Base-by-base conservation (phyloP, 208 protist genomes). In the Hexamita inflata region DNA sequence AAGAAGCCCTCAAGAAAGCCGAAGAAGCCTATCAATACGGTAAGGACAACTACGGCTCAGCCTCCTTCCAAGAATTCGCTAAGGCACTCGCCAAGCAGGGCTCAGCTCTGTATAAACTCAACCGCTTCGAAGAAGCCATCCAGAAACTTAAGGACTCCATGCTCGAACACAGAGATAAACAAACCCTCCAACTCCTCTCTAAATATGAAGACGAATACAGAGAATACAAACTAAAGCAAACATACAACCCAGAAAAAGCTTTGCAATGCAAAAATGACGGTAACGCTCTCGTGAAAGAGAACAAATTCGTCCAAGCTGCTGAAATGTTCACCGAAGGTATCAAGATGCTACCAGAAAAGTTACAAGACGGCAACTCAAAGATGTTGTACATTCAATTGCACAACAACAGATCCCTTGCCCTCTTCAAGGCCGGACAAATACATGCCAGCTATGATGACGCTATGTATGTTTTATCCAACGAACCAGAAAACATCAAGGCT, bases 291-390 rank as follows among this genome's bases (percentile, higher is more conserved):
- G 88, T 89, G 68, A 39, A 75, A 34, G 81, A 78, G 40, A 67
- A 75, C 0, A 60, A 86, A 53, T 89, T 73, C 75, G 57, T 61
- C 0, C 62, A 81, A 64, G 87, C 87, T 32, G 82, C 86, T 45
- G 78, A 86, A 24, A 73, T 74, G 35, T 89, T 84, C 78, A 83
- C 80, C 30, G 58, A 83, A 41, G 86, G 81, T 30, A 86, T 89
- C 49, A 64, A 60, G 45, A 0, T 80, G 26, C 83, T 84, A 34
- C 68, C 80, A 19, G 30, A 38, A 15, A 34, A 13, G 15, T 13
- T 45, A 15, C 11, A 4, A 57, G 35, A n/a, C n/a, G n/a, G n/a
- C n/a, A n/a, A n/a, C n/a, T n/a, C n/a, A n/a, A n/a, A n/a, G n/a
- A n/a, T n/a, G n/a, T 19, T 70, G 9, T 49, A 45, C 11, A 70